These are phyloP conservation scores for Tuber aestivum DNA, from an alignment of 495 filamentous ascomycete species.

Conservation along the genomic window DNA sequence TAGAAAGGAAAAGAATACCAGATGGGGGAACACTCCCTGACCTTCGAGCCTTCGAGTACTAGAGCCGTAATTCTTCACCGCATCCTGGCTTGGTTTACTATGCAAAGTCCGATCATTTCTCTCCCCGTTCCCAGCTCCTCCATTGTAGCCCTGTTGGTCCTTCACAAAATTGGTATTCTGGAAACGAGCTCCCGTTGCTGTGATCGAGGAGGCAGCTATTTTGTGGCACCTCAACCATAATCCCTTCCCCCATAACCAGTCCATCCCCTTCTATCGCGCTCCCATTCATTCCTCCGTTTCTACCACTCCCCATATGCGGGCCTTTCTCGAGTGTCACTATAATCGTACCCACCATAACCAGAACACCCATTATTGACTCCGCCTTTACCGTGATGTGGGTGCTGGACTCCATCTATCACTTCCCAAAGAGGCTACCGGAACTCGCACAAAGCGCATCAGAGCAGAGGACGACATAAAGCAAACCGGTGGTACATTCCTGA, in stretches of 20 bases:
- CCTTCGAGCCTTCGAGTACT: conserved; percentile 41
- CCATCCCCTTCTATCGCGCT: conserved; percentile 24
- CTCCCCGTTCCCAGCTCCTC: conserved; percentile 18
- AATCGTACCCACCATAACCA: conserved; percentile 31
- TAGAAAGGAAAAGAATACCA: conserved; percentile 8
- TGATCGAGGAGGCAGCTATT: conserved; percentile 21
- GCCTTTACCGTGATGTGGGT: conserved; percentile 23
- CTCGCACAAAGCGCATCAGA: neutral
- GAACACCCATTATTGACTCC: conserved; percentile 16
- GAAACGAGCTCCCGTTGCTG: conserved; percentile 30
- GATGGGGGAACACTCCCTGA: conserved; percentile 21
- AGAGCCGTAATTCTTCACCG: conserved; percentile 30
- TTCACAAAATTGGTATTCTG: conserved; percentile 9
- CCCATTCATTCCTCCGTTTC: conserved; percentile 25
- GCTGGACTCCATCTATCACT: conserved; percentile 26
- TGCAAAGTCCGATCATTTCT: conserved; percentile 20
- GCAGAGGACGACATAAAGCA: neutral
- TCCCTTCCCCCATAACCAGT: conserved; percentile 27
- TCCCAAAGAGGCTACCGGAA: neutral
- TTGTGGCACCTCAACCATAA: conserved; percentile 31
- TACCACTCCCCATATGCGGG: conserved; percentile 25
- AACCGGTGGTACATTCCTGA: neutral
- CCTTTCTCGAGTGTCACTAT: conserved; percentile 18
- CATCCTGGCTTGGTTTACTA: conserved; percentile 26
- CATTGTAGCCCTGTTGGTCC: conserved; percentile 17